phyloP scores from a whole-genome alignment of 2,329 filamentous ascomycete species.

The Fusarium concolor region DNA sequence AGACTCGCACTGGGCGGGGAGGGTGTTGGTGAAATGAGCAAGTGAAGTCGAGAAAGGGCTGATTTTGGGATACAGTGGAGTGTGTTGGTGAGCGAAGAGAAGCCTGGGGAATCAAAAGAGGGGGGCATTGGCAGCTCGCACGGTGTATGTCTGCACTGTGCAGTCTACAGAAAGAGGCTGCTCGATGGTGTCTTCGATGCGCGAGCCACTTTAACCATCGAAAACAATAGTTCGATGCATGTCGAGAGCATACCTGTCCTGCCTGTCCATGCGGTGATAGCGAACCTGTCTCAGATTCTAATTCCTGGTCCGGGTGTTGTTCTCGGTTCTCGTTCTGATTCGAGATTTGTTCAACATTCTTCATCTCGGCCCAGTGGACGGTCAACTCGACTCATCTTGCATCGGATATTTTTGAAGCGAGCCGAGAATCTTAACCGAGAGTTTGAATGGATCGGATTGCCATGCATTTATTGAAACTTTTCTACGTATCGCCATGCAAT shows the following conservation, averaged over 20 bases:
- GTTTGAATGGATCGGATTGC: constrained; percentile 5
- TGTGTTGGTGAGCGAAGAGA: constrained; percentile 3
- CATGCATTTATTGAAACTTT: constrained; percentile 3
- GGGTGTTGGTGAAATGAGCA: constrained; percentile 28
- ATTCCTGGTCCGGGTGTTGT: background rate
- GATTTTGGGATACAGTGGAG: constrained; percentile 5
- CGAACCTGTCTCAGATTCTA: constrained; percentile 33
- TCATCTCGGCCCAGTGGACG: background rate
- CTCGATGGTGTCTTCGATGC: constrained; percentile 24
- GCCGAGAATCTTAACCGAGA: constrained; percentile 27
- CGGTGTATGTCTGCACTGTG: constrained; percentile 3
- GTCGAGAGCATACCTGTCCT: constrained; percentile 11
- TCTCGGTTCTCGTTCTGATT: constrained; percentile 22
- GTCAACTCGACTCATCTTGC: constrained; percentile 29
- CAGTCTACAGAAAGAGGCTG: background rate
- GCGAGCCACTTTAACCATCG: constrained; percentile 17
- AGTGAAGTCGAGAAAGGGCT: constrained; percentile 1
- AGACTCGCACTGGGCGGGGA: constrained; percentile 44
- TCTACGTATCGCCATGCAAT: background rate
- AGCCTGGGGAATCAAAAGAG: constrained; percentile 28
- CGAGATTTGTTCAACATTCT: constrained; percentile 6
- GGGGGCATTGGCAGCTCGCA: constrained; percentile 20
- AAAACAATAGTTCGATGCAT: constrained; percentile 36
- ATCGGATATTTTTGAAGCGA: constrained; percentile 30
- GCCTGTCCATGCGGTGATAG: constrained; percentile 1